Conservation (phyloP, 768 basidiomycete genomes). For the Tubosaeta sp. region DNA sequence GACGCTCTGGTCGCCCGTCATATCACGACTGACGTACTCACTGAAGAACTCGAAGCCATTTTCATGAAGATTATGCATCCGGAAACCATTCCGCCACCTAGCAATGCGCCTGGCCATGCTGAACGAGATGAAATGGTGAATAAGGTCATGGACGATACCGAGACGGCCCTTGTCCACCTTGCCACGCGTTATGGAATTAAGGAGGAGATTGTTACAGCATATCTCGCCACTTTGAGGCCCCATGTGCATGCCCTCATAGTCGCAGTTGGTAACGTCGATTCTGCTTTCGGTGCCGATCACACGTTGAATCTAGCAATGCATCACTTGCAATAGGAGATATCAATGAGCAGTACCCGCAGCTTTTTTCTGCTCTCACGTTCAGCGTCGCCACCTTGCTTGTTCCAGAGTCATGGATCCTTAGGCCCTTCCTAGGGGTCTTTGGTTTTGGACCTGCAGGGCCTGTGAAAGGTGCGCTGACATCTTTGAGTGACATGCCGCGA, state of each 20-base stretch:
- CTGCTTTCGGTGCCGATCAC: not conserved
- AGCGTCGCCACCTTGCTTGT: slow-evolving; percentile 4
- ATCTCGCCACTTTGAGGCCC: slow-evolving; percentile 5
- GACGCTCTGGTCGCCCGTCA: slow-evolving; percentile 3
- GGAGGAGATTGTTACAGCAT: slow-evolving; percentile 1
- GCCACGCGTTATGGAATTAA: slow-evolving; percentile 2
- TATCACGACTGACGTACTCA: slow-evolving; percentile 5
- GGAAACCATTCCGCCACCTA: not conserved
- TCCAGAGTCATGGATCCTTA: slow-evolving; percentile 13
- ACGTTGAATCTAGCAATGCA: not conserved
- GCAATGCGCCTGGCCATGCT: slow-evolving; percentile 2
- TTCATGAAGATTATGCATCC: slow-evolving; percentile 6
- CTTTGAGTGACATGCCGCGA: fast-evolving
- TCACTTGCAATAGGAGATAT: slow-evolving; percentile 6
- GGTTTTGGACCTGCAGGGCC: slow-evolving; percentile 17
- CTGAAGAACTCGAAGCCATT: slow-evolving; percentile 8
- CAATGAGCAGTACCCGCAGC: slow-evolving; percentile 7
- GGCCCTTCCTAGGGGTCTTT: slow-evolving; percentile 8
- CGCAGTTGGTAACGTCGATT: slow-evolving; percentile 5
- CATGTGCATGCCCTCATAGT: slow-evolving; percentile 6
- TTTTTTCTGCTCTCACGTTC: slow-evolving; percentile 3
- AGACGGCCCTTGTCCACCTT: slow-evolving; percentile 2
- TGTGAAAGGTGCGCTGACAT: slow-evolving; percentile 6
- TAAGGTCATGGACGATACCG: slow-evolving; percentile 3
- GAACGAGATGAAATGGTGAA: slow-evolving; percentile 5